Evolutionary conservation across 768 basidiomycete genomes (phyloP), one percentile per base, ranked within the genome.

Genomic region (Tylopilus rubrobrunneus): DNA sequence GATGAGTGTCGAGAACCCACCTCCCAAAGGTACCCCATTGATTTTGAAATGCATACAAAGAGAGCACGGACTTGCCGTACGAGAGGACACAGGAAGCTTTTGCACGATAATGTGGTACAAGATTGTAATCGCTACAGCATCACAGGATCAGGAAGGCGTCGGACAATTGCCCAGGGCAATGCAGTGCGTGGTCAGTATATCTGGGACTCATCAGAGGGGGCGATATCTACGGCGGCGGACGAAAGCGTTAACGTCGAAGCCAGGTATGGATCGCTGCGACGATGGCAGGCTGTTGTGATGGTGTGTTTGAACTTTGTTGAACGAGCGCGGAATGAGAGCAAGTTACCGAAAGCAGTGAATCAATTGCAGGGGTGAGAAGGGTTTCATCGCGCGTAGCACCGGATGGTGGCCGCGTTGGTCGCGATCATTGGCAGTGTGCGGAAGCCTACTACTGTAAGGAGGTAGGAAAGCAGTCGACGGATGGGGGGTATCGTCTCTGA

Each of bases 391-490:
- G 39, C 37, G 42, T 61, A 34, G 51, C 51, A 55, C 56, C 42
- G 53, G 60, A 54, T 42, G 19, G 33, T 14, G 40, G 29, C 39
- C 58, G 60, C 21, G 46, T 19, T 48, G 39, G 58, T 46, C 52
- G 51, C 52, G 51, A 64, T 58, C 57, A 53, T 36, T 49, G 62
- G 62, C 59, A n/a, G 56, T 58, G 56, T 58, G 56, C 33, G 41
- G 39, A 36, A 49, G 21, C 29, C 2, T 33, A 36, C 17, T 19
- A 39, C 39, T 37, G 37, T 19, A 45, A 51, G 34, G 51, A 44
- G 49, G 43, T 36, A 52, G 34, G 39, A 19, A 36, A 53, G 51
- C 21, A 37, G 49, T 41, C 29, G 46, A 47, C 3, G 44, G 23
- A 25, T 34, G 45, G 11, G 23, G 44, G 51, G 45, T 29, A 21